A percentile compares a stretch with the other conserved stretches of the same genome.
Evolutionary conservation across 441 rosid genomes (phyloP).

Genomic region (Sinapis alba): DNA sequence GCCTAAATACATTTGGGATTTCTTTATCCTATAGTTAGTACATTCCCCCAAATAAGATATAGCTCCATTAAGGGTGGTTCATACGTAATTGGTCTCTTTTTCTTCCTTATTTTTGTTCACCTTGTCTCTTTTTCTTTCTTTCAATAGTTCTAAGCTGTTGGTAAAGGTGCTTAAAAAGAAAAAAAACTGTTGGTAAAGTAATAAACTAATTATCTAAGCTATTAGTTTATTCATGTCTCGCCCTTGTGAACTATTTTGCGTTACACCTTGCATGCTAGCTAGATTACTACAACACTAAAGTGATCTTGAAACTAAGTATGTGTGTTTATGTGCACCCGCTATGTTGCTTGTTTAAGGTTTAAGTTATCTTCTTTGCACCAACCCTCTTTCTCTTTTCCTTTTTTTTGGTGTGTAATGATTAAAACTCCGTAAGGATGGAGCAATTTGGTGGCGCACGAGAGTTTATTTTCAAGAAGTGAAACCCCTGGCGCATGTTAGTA

Average conservation of each 20-base stretch:
- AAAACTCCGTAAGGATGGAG: slow-evolving; percentile 2
- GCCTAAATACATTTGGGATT: slow-evolving; percentile 1
- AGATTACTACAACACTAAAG: not conserved
- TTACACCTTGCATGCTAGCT: not conserved
- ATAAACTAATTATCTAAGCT: not conserved
- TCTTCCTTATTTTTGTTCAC: no score
- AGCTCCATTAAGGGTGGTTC: not conserved
- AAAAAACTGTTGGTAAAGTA: no score
- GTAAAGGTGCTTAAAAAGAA: no score
- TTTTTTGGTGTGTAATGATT: slow-evolving; percentile 18
- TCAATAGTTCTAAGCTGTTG: no score
- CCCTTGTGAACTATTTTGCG: not conserved
- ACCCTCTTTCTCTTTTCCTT: not conserved
- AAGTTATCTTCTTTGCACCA: slow-evolving; percentile 3
- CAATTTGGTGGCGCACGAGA: slow-evolving; percentile 33
- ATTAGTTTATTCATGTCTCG: not conserved
- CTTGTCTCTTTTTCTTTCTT: no score
- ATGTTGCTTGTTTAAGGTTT: not conserved
- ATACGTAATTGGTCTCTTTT: no score
- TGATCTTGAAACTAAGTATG: not conserved
- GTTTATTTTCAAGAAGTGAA: slow-evolving; percentile 18
- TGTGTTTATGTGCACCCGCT: not conserved
- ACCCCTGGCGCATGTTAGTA: slow-evolving; percentile 45
- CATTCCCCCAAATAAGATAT: not conserved
- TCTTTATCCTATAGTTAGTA: not conserved